phyloP scores from a whole-genome alignment of 1,284 basidiomycete genomes.

The Moesziomyces parantarcticus region DNA sequence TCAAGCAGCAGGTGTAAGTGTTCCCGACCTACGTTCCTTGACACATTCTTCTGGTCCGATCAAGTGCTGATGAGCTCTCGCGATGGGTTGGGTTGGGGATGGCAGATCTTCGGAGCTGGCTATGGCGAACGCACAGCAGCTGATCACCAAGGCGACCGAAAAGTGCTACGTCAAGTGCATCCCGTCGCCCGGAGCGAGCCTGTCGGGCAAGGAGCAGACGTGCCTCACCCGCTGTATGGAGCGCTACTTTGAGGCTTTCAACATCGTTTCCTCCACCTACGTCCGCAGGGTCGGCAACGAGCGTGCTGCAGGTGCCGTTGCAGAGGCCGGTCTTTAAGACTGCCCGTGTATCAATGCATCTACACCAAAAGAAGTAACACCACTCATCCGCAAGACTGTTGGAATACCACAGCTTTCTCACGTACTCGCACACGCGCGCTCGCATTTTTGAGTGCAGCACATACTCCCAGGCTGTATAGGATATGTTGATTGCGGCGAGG shows the following conservation, averaged over 20 bases:
- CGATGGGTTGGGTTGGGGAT: neutral
- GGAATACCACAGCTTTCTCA: too few relatives aligned
- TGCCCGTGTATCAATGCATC: constrained; percentile 4
- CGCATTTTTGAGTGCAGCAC: too few relatives aligned
- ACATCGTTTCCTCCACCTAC: constrained; percentile 61
- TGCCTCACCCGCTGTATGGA: constrained; percentile 64
- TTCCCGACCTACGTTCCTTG: too few relatives aligned
- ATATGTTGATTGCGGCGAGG: neutral
- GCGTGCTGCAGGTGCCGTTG: constrained; percentile 48
- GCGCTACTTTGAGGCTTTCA: constrained; percentile 66
- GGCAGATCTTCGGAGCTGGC: constrained; percentile 47
- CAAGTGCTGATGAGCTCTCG: too few relatives aligned
- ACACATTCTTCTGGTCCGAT: too few relatives aligned
- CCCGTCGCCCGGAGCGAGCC: constrained; percentile 50
- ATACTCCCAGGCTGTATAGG: neutral
- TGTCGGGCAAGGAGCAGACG: constrained; percentile 63
- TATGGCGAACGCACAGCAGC: constrained; percentile 64
- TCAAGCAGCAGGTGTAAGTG: constrained; percentile 63
- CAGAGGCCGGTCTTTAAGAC: constrained; percentile 40
- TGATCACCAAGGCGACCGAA: constrained; percentile 65
- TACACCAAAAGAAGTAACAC: neutral
- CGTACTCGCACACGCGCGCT: too few relatives aligned
- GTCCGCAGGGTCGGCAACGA: constrained; percentile 55
- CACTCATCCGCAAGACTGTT: too few relatives aligned
- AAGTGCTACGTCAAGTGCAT: constrained; percentile 66